These are phyloP conservation scores for Ascoidea tarda DNA, from an alignment of 805 yeast species.

Conservation along the genomic window DNA sequence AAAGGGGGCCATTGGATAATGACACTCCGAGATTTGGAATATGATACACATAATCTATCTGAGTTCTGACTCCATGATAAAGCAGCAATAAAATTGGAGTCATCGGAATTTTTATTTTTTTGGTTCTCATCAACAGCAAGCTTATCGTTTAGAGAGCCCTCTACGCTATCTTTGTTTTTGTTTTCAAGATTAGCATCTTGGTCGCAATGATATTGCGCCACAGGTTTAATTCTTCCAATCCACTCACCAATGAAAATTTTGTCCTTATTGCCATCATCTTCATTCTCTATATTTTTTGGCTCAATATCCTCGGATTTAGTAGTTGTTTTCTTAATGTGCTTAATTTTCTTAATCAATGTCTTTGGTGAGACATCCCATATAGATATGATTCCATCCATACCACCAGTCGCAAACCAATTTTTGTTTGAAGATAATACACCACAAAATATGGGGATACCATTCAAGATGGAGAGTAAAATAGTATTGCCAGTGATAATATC, in stretches of 20 bases:
- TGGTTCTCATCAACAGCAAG: slow-evolving; percentile 13
- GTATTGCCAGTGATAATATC: slow-evolving; percentile 62
- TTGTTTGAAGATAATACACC: slow-evolving; percentile 38
- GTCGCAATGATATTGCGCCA: neutral
- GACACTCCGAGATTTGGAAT: slow-evolving; percentile 9
- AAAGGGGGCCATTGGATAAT: slow-evolving; percentile 1
- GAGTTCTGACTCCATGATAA: slow-evolving; percentile 21
- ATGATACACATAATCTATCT: slow-evolving; percentile 17
- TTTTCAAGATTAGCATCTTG: neutral
- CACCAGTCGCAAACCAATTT: slow-evolving; percentile 45
- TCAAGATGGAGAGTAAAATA: slow-evolving; percentile 22
- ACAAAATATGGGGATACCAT: slow-evolving; percentile 40
- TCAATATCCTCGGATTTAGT: slow-evolving; percentile 16
- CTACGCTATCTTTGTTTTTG: neutral
- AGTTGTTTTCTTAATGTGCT: slow-evolving; percentile 8
- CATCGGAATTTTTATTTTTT: slow-evolving; percentile 8
- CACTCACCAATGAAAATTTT: slow-evolving; percentile 5
- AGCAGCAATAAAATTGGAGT: slow-evolving; percentile 17
- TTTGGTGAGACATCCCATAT: slow-evolving; percentile 30
- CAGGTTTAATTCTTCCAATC: neutral
- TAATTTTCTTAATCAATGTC: neutral
- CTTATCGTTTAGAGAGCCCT: neutral
- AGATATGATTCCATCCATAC: slow-evolving; percentile 43
- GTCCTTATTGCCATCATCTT: slow-evolving; percentile 2
- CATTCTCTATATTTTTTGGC: slow-evolving; percentile 11